These are phyloP conservation scores for Fusarium sp. DNA, from an alignment of 2,329 filamentous ascomycete genomes.

Conservation along the genomic window DNA sequence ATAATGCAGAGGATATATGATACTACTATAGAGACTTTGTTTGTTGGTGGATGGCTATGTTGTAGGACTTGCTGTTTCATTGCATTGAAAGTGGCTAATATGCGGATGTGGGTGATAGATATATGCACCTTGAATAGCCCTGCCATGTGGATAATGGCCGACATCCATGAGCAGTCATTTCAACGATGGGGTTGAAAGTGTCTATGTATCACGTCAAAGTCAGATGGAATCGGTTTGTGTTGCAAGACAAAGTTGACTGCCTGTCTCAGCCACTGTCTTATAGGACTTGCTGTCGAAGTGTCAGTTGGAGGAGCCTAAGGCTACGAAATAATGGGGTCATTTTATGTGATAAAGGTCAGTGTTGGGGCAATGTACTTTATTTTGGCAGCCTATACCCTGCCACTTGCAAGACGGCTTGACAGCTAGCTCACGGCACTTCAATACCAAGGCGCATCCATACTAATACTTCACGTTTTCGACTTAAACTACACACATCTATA, in stretches of 20 bases:
- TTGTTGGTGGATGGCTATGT: neutral
- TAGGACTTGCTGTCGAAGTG: neutral
- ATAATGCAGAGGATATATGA: conserved; percentile 3
- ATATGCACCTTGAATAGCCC: neutral
- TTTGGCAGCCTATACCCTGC: neutral
- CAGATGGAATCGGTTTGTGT: neutral
- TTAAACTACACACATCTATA: neutral
- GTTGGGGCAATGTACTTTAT: neutral
- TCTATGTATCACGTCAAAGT: neutral
- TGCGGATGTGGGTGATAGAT: neutral
- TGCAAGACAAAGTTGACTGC: neutral
- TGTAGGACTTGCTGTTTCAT: neutral
- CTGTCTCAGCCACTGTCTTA: neutral
- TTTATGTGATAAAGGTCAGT: neutral
- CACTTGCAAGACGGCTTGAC: neutral
- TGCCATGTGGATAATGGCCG: neutral
- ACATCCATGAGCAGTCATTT: neutral
- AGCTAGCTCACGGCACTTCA: neutral
- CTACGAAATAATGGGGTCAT: neutral
- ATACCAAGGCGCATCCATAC: neutral
- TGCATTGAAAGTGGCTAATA: neutral
- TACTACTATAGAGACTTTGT: neutral
- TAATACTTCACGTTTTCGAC: neutral
- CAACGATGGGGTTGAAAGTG: neutral
- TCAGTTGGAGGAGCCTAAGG: neutral